Evolutionary conservation across 148 eudicot genomes (phyloP), one percentile per base, ranked within the genome.

Genomic region (Vaccinium corymbosum): DNA sequence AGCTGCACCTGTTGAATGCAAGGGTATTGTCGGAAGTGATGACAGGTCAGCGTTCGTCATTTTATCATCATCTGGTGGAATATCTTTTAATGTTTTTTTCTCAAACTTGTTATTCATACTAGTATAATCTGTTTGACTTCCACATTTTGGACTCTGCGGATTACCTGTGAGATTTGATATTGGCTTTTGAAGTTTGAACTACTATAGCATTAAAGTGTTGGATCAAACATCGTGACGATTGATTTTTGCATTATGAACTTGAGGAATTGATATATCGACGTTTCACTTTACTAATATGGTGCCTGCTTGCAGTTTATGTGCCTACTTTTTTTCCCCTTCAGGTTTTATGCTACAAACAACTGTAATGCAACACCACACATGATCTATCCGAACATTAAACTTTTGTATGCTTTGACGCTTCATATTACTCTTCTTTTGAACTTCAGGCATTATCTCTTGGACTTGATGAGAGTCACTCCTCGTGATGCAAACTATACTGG

Each of bases 11-110:
- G 99, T 97, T 72, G 99, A 97, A 89, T 94, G 96, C 89, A 97
- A 97, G 94, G 99, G 99, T 79, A 97, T 97, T 87, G 93, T 97
- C 87, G 99, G 99, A 46, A 95, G 99, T 89, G 99, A 97, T 90
- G 98, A 95, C 91, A 97, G 99, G 99, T 97, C 80, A 87, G 19
- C 74, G 20, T 22, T 84, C 55, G 38, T 62, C n/a, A 4, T 70
- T 20, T 27, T 35, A 62, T n/a, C 72, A 19, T 6, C 53, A 61
- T 29, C 42, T 68, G 29, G 55, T 35, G 32, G 25, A 38, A 49
- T 76, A 59, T 66, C 48, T 83, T 49, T 14, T 38, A 82, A 32
- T 35, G 27, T 17, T 52, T 61, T 52, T 61, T 61, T 56, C 15
- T 59, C 46, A 25, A 53, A 35, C 9, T 32, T 50, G 42, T 66